Conservation (phyloP, 306 rosid species). For the Malus orientalis region DNA sequence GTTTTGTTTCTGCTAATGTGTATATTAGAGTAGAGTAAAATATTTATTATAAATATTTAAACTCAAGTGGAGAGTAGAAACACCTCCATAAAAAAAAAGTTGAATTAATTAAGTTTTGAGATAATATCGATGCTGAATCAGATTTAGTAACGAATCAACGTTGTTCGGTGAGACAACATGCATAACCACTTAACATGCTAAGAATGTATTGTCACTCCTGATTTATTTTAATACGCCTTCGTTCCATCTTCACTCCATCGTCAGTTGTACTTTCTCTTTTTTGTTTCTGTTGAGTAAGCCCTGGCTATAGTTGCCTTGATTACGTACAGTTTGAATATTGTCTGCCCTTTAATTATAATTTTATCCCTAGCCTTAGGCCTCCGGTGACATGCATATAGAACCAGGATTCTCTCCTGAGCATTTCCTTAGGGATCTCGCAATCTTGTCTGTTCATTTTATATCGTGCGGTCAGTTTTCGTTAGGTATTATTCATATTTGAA, state of each 20-base stretch:
- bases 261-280: background rate
- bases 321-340: background rate
- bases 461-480: no score
- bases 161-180: background rate
- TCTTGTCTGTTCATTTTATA: no score
- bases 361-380: background rate
- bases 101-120: no score
- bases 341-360: background rate
- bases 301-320: background rate
- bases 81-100: background rate
- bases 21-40: background rate
- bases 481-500: no score
- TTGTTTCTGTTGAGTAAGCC: background rate
- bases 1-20: background rate
- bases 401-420: no score
- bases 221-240: no score
- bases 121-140: no score
- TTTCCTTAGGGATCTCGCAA: no score
- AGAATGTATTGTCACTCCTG: no score
- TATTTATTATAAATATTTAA: background rate
- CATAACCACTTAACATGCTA: background rate
- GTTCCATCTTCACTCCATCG: background rate
- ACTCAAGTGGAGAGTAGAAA: background rate
- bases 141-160: no score
- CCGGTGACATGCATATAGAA: background rate